Percentiles rank a stretch among this genome's conserved stretches.
Evolutionary conservation across 2,329 filamentous ascomycete species (phyloP).

Genomic region (Penicillium sp.): DNA sequence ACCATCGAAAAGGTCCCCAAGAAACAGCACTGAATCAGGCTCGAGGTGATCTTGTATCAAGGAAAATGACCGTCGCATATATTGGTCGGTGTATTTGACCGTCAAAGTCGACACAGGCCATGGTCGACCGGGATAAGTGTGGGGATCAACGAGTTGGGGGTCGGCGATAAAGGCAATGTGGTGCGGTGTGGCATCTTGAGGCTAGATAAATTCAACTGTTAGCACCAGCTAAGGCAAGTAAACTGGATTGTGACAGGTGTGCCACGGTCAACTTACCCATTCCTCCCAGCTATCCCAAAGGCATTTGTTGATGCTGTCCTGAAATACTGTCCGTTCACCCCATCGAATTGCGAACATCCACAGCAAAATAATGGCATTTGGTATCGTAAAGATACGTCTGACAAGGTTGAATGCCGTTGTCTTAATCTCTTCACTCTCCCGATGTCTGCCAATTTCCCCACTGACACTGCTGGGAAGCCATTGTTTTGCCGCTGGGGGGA

Average conservation of each 20-base stretch:
- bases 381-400: constrained; percentile 44
- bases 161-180: constrained; percentile 83
- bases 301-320: constrained; percentile 68
- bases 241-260: not conserved
- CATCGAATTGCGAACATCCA: constrained; percentile 80
- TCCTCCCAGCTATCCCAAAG: constrained; percentile 86
- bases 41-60: constrained; percentile 71
- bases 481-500: constrained; percentile 26
- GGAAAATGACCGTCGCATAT: constrained; percentile 79
- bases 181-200: constrained; percentile 74
- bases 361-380: constrained; percentile 65
- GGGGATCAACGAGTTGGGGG: constrained; percentile 87
- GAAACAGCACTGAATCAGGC: constrained; percentile 87
- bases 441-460: constrained; percentile 8
- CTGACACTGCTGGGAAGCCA: constrained; percentile 21
- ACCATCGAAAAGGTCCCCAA: constrained; percentile 94
- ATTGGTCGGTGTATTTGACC: constrained; percentile 79
- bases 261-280: constrained; percentile 65
- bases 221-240: not conserved
- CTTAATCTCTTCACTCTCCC: constrained; percentile 19
- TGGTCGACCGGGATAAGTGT: constrained; percentile 85
- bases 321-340: constrained; percentile 80
- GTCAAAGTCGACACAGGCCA: constrained; percentile 69
- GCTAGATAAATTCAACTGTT: constrained; percentile 52
- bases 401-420: constrained; percentile 13